Base-by-base conservation (phyloP, 2,329 filamentous ascomycete species). In the Diaporthe humulicola region DNA sequence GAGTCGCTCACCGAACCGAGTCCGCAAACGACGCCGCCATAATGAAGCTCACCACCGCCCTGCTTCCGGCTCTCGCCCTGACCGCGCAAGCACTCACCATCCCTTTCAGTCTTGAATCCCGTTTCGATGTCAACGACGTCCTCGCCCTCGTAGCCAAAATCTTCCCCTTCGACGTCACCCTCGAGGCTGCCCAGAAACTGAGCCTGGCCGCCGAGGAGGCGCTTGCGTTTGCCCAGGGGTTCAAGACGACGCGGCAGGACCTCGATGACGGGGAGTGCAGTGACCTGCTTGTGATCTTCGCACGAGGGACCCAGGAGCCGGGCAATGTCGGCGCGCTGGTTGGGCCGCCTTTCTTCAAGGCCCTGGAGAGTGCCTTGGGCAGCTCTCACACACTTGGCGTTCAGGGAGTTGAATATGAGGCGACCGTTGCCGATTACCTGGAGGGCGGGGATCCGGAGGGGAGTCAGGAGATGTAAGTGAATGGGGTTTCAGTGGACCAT, bases 341-440 rank as follows among this genome's bases (percentile, higher is more conserved):
- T 14, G 81, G 80, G 2, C 79, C 81, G 3, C 75, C 76, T 6
- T 77, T 81, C 36, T 75, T 79, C 57, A 45, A 75, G 22, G 79
- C 79, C 2, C 57, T 82, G 15, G 30, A 73, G 48, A 54, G 50
- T 12, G 64, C 72, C 8, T 48, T 79, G 60, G 76, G 66, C 28
- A 71, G 73, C 15, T 75, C 72, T 3, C 48, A 71, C 8, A 75
- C 70, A 17, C 40, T 79, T 8, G 77, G 76, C 7, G 76, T 81
- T 0, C 79, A 81, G 74, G 81, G 81, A 3, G 78, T 82, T 36
- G 73, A 80, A 15, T 82, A 81, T 48, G 57, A 74, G 2, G 81
- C 81, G 17, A 73, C 70, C 28, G 58, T 79, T 5, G 48, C 69
- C 1, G 79, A 78, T 1, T 81, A 79, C 58, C 64, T 78, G 7